Evolutionary conservation across 2,329 filamentous ascomycete genomes (phyloP), one percentile per base, ranked within the genome.

Genomic region (Aspergillaceae sp.): DNA sequence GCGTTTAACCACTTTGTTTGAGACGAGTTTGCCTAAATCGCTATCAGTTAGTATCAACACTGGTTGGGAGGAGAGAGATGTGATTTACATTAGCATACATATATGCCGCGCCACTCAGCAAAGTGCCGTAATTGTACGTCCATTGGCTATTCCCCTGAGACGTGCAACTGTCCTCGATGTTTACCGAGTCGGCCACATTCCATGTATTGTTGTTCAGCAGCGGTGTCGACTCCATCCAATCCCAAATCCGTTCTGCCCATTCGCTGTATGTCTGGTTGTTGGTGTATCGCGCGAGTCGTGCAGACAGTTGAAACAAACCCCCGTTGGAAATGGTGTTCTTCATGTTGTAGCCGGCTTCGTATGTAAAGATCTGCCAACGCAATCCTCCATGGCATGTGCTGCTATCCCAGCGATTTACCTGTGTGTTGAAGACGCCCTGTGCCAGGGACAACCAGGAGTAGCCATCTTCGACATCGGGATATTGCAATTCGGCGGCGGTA

Each of bases 331-430:
- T 75, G 27, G 73, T 71, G 53, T 80, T 80, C 53, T 80, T 79
- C 55, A 77, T 80, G 44, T 68, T 65, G 55, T 73, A 80, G 5
- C 87, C 87, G 48, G 75, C 78, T 68, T 89, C 88, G 69, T 83
- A 86, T 8, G 79, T 74, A 69, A 84, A 90, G 51, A 94, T 85
- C 69, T 94, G 88, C 89, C 89, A 94, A 52, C 84, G 80, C 55
- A 94, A 68, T 10, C 88, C 88, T 48, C 88, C 88, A 46, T 70
- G 72, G 65, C 88, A 94, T 3, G 70, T 74, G 0, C 68, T 61
- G 5, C 68, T 72, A 55, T 92, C 83, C 84, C 86, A 91, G 28
- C 87, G 79, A 5, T 68, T 69, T 2, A 79, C 78, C 60, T 88
- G 87, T 43, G 84, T 81, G 69, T 92, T 88, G 66, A 91, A 94